Base-by-base conservation (phyloP, 2,329 filamentous ascomycete species). In the Leptographium radiaticola region DNA sequence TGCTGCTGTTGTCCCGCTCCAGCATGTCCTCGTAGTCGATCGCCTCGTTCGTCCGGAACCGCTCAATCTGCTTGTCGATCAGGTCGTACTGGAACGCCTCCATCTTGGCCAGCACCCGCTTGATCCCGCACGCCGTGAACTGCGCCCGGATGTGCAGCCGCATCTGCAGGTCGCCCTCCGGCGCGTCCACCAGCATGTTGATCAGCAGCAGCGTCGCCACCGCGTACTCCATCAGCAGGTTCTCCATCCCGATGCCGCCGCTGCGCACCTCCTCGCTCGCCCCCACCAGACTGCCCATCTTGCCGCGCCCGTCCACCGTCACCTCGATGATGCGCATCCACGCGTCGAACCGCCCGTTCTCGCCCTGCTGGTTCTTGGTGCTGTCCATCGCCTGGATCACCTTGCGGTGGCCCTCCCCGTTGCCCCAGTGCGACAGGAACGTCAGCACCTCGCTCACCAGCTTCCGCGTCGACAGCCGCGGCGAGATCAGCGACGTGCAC, bases 241-340 rank as follows among this genome's bases (percentile, higher is more conserved):
- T 97, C 77, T 98, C 93, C 84, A 97, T 95, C 67, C 93, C 93
- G 64, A 96, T 94, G 59, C 93, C 93, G 59, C 93, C 93, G 63
- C 87, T 95, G 61, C 93, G 86, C 56, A 95, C 84, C 71, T 98
- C 93, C 64, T 97, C 93, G 64, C 89, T 96, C 36, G 93, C 93
- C 59, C 93, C 93, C 33, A 98, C 93, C 62, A 97, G 75, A 71
- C 90, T 96, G 62, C 93, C 93, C 89, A 98, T 96, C 77, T 97
- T 98, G 62, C 93, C 93, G 64, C 93, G 86, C 42, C 93, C 93
- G 68, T 97, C 93, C 59, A 96, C 83, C 1, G 91, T 97, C 62
- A 97, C 91, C 70, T 97, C 93, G 44, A 97, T 91, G 56, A 96
- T 86, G 56, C 93, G 88, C 88, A 98, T 95, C 93, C 93, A 98